Base-by-base conservation (phyloP, 345 rosid species). In the Citrus cavaleriei region DNA sequence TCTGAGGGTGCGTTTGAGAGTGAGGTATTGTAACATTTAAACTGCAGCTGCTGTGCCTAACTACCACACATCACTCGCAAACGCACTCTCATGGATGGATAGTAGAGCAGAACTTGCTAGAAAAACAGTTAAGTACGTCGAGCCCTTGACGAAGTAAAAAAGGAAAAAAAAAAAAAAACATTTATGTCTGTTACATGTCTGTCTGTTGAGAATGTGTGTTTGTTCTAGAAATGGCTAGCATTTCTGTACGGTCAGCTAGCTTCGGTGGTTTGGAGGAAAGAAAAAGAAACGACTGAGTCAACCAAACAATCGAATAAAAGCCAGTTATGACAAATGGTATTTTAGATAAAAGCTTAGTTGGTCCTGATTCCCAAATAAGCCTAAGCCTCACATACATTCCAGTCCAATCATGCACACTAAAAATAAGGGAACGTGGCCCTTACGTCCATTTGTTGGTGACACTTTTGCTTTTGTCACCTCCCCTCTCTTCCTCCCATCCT, bases 251-350 rank as follows among this genome's bases (percentile, higher is more conserved):
- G 49, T 42, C 16, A 22, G 68, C 19, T 21, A 32, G 68, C 24
- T 14, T 32, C 32, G 0, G 10, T 18, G 22, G 12, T 16, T 27
- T 77, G 7, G 38, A 64, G 51, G 21, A 51, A 70, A 73, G 49
- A 70, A 61, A 25, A 71, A 66, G 57, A 77, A 70, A 70, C 27
- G 84, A 86, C 84, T 46, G 34, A 73, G 86, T 84, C 89, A 84
- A 82, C 74, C 27, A 66, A 69, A 65, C 63, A 60, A 25, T n/a
- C 12, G 32, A 73, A 60, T 12, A 6, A 35, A 24, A 34, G 13
- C 5, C 46, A n/a, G 40, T 32, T 68, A 5, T 37, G 51, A 68
- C 24, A 22, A 38, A 68, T 22, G 60, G 21, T 61, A 2, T 77
- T 77, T 81, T 22, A 72, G 73, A 42, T 59, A 54, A 54, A 64